Percentiles rank a stretch among this genome's conserved stretches.
These are phyloP conservation scores for Candida pseudocylindracea DNA, from an alignment of 1,139 yeast genomes.

Conservation along the genomic window DNA sequence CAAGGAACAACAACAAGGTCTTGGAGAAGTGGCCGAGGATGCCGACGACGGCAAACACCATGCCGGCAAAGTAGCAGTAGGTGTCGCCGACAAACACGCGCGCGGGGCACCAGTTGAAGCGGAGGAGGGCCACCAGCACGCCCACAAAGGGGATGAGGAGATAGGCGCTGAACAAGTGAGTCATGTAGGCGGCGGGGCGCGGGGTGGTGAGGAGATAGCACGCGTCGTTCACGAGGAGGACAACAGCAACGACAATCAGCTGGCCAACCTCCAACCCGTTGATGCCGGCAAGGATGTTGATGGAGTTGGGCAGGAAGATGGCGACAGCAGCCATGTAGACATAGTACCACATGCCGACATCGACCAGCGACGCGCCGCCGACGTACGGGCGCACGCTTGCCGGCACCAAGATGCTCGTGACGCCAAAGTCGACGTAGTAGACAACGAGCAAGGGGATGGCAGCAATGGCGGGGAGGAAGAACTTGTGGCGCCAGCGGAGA, in stretches of 20 bases:
- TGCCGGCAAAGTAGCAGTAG: constrained; percentile 92
- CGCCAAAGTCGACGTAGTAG: constrained; percentile 85
- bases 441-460: constrained; percentile 80
- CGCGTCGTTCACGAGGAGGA: constrained; percentile 54
- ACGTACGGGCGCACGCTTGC: constrained; percentile 22
- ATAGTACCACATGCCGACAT: constrained; percentile 49
- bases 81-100: constrained; percentile 93
- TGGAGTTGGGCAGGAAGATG: constrained; percentile 91
- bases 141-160: constrained; percentile 75
- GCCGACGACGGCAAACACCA: constrained; percentile 96
- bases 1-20: constrained; percentile 62
- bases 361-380: constrained; percentile 7
- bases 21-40: constrained; percentile 92
- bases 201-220: constrained; percentile 30
- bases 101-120: constrained; percentile 81
- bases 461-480: constrained; percentile 86
- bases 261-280: constrained; percentile 96
- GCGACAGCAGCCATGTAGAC: constrained; percentile 79
- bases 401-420: constrained; percentile 79
- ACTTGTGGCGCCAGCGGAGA: constrained; percentile 92
- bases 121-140: constrained; percentile 54
- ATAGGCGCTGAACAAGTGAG: constrained; percentile 67
- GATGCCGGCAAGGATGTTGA: constrained; percentile 86
- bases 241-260: constrained; percentile 50
- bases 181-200: constrained; percentile 45